Evolutionary conservation across 441 rosid genomes (phyloP).

Genomic region (Aquilaria agallochum): DNA sequence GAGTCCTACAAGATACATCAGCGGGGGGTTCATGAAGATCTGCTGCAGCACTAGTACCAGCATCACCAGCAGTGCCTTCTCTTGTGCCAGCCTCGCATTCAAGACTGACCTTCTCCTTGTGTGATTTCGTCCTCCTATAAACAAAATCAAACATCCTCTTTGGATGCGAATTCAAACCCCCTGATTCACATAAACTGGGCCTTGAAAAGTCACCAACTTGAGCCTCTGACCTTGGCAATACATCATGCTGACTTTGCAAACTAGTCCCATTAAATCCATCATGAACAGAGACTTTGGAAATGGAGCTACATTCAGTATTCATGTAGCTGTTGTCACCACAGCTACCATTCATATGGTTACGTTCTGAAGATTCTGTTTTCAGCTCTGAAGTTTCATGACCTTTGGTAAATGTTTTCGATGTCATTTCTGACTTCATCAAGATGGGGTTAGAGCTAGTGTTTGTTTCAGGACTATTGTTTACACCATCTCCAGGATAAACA

Average conservation of each 20-base stretch:
- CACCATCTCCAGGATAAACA: slow-evolving; percentile 16
- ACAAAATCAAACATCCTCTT: slow-evolving; percentile 77
- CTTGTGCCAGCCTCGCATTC: slow-evolving; percentile 33
- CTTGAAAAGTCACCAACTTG: slow-evolving; percentile 30
- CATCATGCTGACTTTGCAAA: slow-evolving; percentile 21
- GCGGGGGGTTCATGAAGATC: slow-evolving; percentile 35
- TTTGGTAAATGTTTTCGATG: slow-evolving; percentile 29
- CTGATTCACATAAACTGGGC: slow-evolving; percentile 26
- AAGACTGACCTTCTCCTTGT: slow-evolving; percentile 37
- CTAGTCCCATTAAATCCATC: slow-evolving; percentile 25
- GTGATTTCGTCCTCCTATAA: slow-evolving; percentile 71
- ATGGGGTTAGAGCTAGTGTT: slow-evolving; percentile 33
- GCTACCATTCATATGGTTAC: slow-evolving; percentile 28
- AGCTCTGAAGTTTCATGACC: slow-evolving; percentile 34
- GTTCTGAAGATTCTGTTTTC: slow-evolving; percentile 21
- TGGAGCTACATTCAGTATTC: slow-evolving; percentile 25
- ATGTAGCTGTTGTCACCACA: slow-evolving; percentile 27
- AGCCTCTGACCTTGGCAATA: slow-evolving; percentile 29
- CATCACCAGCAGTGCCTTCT: slow-evolving; percentile 45
- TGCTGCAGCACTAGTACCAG: slow-evolving; percentile 26
- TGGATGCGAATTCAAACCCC: slow-evolving; percentile 30
- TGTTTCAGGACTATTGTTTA: slow-evolving; percentile 25
- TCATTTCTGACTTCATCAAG: slow-evolving; percentile 44
- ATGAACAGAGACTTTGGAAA: slow-evolving; percentile 20
- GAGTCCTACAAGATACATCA: slow-evolving; percentile 34